Evolutionary conservation across 2,329 filamentous ascomycete species (phyloP).

Genomic region (Coniochaeta sp.): DNA sequence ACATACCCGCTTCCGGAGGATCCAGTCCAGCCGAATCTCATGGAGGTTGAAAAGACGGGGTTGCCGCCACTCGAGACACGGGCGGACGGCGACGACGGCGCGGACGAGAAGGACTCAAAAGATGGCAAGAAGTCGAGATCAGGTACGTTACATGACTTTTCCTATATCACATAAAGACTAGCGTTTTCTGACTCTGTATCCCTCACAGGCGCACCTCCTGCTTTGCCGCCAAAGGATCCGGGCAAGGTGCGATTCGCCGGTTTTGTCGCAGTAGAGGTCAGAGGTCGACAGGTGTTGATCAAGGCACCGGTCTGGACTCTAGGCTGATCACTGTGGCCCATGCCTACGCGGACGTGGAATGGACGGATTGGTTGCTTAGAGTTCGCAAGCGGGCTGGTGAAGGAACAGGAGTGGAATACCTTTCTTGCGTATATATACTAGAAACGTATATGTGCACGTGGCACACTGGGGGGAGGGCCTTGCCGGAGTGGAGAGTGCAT

Average conservation of each 20-base stretch:
- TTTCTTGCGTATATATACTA: not conserved
- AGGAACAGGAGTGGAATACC: not conserved
- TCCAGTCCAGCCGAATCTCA: slow-evolving; percentile 60
- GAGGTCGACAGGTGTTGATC: slow-evolving; percentile 65
- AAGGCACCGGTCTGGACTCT: slow-evolving; percentile 70
- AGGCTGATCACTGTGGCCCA: slow-evolving; percentile 15
- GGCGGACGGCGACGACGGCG: slow-evolving; percentile 30
- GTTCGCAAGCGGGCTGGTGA: not conserved
- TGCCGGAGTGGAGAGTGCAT: not conserved
- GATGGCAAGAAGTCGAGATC: slow-evolving; percentile 32
- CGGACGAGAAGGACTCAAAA: slow-evolving; percentile 31
- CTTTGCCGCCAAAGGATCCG: slow-evolving; percentile 33
- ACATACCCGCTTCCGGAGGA: slow-evolving; percentile 77
- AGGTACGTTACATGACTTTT: slow-evolving; percentile 30
- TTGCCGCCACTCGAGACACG: slow-evolving; percentile 52
- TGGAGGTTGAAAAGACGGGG: slow-evolving; percentile 76
- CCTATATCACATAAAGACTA: slow-evolving; percentile 12
- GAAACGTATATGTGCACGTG: not conserved
- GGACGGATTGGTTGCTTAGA: not conserved
- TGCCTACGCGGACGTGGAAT: not conserved
- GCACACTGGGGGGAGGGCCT: not conserved
- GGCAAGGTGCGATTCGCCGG: slow-evolving; percentile 65
- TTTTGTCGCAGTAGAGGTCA: slow-evolving; percentile 67
- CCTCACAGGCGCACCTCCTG: slow-evolving; percentile 19
- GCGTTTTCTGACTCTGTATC: slow-evolving; percentile 31